phyloP scores from a whole-genome alignment of 2,329 filamentous ascomycete genomes.

The Xylariaceae sp. region DNA sequence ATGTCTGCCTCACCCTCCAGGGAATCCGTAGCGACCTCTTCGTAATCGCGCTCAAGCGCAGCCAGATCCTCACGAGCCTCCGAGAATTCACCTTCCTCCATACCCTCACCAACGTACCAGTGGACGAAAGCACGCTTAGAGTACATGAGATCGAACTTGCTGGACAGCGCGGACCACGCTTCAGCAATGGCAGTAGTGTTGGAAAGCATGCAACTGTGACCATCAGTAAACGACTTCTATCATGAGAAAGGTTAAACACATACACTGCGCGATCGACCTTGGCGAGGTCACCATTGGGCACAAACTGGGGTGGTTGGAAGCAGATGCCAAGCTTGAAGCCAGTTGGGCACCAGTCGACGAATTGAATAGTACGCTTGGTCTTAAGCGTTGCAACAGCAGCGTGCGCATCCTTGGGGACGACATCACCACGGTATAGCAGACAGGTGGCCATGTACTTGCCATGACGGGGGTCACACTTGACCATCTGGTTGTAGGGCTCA shows the following conservation, averaged over 20 bases:
- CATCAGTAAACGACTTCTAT: constrained; percentile 14
- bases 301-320: constrained; percentile 96
- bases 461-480: constrained; percentile 97
- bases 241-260: constrained; percentile 44
- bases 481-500: constrained; percentile 99
- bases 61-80: constrained; percentile 98
- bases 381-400: constrained; percentile 92
- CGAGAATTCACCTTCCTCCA: constrained; percentile 99
- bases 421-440: constrained; percentile 96
- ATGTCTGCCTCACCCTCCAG: constrained; percentile 81
- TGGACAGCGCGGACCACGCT: constrained; percentile 93
- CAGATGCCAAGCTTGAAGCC: constrained; percentile 99
- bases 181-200: constrained; percentile 99
- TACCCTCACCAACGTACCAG: constrained; percentile 99
- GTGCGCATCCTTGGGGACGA: constrained; percentile 95
- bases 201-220: constrained; percentile 86
- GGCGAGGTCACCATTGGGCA: constrained; percentile 95
- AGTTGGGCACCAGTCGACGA: constrained; percentile 99
- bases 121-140: constrained; percentile 99
- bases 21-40: constrained; percentile 96
- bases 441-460: constrained; percentile 99
- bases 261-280: constrained; percentile 98
- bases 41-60: constrained; percentile 96
- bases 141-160: constrained; percentile 99
- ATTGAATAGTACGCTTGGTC: constrained; percentile 99